Base-by-base conservation (phyloP, 1,139 yeast species). In the Trichomonascaceae sp. region DNA sequence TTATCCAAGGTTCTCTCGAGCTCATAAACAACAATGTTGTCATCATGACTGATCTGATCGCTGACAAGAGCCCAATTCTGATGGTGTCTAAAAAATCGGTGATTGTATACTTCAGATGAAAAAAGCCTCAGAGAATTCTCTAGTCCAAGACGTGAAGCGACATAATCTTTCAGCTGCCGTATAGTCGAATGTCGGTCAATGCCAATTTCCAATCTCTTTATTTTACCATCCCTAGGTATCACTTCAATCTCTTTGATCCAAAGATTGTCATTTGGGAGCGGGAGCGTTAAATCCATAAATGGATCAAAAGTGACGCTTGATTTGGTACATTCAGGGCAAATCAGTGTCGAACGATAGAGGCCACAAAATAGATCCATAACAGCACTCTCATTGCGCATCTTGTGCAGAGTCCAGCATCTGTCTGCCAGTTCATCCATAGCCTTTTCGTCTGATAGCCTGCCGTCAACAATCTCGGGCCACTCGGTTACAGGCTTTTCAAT, bases 221-320 rank as follows among this genome's bases (percentile, higher is more conserved):
- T 79, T 1, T 69, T 70, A 1, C 82, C 82, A 24, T 76, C 70
- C 47, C 80, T 77, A 22, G 87, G 84, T 39, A 91, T 79, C 22
- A 89, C 73, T 1, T 79, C 75, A 47, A 91, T 76, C 13, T 80
- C 80, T 49, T 83, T 85, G 41, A 75, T 73, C 96, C 98, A 91
- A 55, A 80, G 77, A 50, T 83, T 81, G 52, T 82, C 82, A 12
- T 86, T 82, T 0, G 98, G 98, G 47, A 93, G 73, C 0, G 98
- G 98, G 49, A 93, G 73, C 0, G 99, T 91, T 60, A 93, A 73
- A 65, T 90, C 98, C 72, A 84, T 88, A 66, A 84, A 93, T 0
- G 99, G 99, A 67, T 93, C 99, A 72, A 91, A 93, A 0, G 98
- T 91, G 24, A 91, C 79, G 30, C 96, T 87, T 2, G 88, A 82